Conservation (phyloP, 495 filamentous ascomycete genomes). For the Cladorrhinum samala region DNA sequence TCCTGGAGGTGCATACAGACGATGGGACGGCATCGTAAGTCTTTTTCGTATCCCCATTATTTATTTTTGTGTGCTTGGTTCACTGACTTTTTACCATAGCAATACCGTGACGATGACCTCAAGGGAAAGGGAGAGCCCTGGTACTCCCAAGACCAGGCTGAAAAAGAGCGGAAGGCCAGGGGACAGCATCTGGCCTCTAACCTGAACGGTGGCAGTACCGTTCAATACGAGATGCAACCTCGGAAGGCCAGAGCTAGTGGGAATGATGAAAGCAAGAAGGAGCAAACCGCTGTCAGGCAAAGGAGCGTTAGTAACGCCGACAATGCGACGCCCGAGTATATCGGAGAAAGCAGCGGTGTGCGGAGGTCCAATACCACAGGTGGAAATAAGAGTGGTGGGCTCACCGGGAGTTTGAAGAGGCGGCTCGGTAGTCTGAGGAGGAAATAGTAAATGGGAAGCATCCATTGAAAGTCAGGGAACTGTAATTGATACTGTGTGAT, state of each 20-base stretch:
- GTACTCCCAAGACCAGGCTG: conserved; percentile 59
- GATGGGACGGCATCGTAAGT: conserved; percentile 63
- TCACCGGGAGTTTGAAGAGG: conserved; percentile 40
- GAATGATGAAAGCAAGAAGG: neutral
- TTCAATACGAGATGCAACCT: conserved; percentile 40
- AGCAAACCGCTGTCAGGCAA: conserved; percentile 11
- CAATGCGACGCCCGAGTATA: neutral
- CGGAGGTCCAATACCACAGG: conserved; percentile 33
- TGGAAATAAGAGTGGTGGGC: conserved; percentile 19
- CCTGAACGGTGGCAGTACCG: neutral
- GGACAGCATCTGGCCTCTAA: conserved; percentile 8
- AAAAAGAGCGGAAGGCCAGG: conserved; percentile 41
- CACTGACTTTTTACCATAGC: conserved; percentile 36
- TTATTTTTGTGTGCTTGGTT: neutral
- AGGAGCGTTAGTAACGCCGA: conserved; percentile 29
- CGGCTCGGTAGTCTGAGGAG: conserved; percentile 41
- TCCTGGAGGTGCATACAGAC: conserved; percentile 55
- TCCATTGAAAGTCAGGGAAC: no score
- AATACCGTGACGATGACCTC: conserved; percentile 62
- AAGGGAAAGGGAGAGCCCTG: conserved; percentile 78
- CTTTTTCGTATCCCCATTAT: neutral
- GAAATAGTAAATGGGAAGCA: conserved; percentile 18
- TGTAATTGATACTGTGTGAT: no score
- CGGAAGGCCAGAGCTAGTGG: neutral
- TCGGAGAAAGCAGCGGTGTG: conserved; percentile 3